Conservation (phyloP, 306 rosid genomes). For the Coriaria nepalensis region DNA sequence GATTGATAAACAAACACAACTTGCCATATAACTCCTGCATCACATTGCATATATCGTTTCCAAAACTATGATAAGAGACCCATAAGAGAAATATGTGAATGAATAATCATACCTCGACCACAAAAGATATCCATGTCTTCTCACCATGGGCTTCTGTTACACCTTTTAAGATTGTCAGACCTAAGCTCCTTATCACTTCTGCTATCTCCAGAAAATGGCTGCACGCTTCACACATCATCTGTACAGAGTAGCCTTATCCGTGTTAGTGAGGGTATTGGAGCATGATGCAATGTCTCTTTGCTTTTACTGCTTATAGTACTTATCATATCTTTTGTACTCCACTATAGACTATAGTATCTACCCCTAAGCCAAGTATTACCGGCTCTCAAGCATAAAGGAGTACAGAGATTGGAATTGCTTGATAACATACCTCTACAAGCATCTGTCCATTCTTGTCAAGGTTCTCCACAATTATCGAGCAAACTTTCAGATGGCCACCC, state of each 20-base stretch:
- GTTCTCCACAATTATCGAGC: slow-evolving; percentile 71
- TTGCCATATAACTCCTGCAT: no score
- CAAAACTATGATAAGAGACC: no score
- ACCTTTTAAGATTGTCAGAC: slow-evolving; percentile 64
- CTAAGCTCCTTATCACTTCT: slow-evolving; percentile 78
- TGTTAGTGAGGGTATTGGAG: no score
- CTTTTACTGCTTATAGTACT: no score
- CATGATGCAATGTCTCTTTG: no score
- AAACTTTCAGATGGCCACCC: slow-evolving; percentile 81
- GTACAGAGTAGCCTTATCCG: slow-evolving; percentile 10
- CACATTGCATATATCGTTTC: no score
- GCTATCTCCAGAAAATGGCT: slow-evolving; percentile 95
- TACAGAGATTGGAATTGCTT: no score
- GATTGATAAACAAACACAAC: no score
- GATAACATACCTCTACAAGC: slow-evolving; percentile 70
- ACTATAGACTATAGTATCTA: no score
- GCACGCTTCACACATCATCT: slow-evolving; percentile 95
- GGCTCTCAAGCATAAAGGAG: no score
- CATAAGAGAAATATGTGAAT: neutral
- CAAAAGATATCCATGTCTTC: slow-evolving; percentile 82
- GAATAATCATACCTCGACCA: slow-evolving; percentile 60
- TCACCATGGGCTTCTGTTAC: slow-evolving; percentile 71
- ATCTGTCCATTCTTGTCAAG: slow-evolving; percentile 84
- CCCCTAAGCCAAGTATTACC: no score
- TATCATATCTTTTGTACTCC: no score